Evolutionary conservation across 495 filamentous ascomycete genomes (phyloP).

Genomic region (Neurospora sp.): DNA sequence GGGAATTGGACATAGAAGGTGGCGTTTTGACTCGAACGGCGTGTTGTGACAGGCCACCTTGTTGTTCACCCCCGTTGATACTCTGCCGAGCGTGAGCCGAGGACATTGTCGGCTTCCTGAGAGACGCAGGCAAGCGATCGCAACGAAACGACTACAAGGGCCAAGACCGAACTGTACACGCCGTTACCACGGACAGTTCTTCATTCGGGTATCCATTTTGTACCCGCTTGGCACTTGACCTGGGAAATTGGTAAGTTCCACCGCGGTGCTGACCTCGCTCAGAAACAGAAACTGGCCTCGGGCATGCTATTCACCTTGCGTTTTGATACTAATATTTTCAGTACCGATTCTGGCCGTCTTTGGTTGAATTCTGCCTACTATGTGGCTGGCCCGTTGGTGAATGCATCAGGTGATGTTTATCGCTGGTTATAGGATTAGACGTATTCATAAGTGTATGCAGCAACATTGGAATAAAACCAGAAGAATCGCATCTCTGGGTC

Average conservation of each 20-base stretch:
- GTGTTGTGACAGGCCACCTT: neutral
- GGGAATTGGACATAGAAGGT: neutral
- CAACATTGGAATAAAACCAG: neutral
- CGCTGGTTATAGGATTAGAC: neutral
- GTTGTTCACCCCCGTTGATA: neutral
- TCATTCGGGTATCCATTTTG: neutral
- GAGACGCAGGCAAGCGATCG: neutral
- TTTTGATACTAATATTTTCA: neutral
- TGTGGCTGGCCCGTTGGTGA: neutral
- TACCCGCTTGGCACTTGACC: neutral
- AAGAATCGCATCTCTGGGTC: neutral
- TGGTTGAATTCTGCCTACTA: neutral
- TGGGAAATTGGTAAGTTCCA: neutral
- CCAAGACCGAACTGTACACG: neutral
- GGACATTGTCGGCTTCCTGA: neutral
- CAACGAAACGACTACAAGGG: neutral
- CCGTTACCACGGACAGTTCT: neutral
- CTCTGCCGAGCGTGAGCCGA: neutral
- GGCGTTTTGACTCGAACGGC: too few relatives aligned
- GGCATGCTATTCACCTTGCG: neutral
- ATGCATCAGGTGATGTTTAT: neutral
- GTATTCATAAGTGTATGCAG: neutral
- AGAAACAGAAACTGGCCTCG: neutral
- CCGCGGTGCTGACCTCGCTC: neutral
- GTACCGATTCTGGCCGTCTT: neutral